Evolutionary conservation across 805 yeast species (phyloP).

Genomic region (Candida verbasci): DNA sequence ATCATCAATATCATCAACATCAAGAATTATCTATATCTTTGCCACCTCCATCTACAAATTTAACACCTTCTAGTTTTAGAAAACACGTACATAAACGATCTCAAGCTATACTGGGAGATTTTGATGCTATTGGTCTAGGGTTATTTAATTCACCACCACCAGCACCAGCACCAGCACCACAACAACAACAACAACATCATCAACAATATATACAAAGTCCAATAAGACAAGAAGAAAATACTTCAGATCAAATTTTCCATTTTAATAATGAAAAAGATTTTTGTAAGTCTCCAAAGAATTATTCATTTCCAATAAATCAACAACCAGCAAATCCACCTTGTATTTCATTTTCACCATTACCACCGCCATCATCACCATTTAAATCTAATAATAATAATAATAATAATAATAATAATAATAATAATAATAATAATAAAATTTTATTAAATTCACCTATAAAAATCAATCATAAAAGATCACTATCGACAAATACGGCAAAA

Average conservation of each 20-base stretch:
- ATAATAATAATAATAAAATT: no score
- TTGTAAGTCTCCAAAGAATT: slow-evolving; percentile 19
- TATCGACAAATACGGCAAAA: no score
- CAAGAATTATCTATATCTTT: no score
- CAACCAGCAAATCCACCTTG: no score
- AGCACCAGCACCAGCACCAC: slow-evolving; percentile 6
- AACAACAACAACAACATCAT: no score
- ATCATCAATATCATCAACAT: no score
- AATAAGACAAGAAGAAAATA: no score
- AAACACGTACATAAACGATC: slow-evolving; percentile 80
- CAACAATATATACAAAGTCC: no score
- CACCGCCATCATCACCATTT: slow-evolving; percentile 12
- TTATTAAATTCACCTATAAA: background rate
- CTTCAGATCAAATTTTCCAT: slow-evolving; percentile 20
- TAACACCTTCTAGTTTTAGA: slow-evolving; percentile 17
- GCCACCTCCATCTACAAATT: background rate
- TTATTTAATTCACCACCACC: slow-evolving; percentile 27
- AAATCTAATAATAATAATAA: no score
- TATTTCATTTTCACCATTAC: no score
- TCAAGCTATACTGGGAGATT: slow-evolving; percentile 85
- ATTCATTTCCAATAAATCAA: no score
- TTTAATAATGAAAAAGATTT: slow-evolving; percentile 38
- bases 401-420: no score
- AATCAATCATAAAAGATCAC: background rate
- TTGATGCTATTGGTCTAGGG: slow-evolving; percentile 47